A percentile compares a stretch with the other conserved stretches of the same genome.
phyloP scores from a whole-genome alignment of 176 grass and related monocot species.

The Avena sativa region DNA sequence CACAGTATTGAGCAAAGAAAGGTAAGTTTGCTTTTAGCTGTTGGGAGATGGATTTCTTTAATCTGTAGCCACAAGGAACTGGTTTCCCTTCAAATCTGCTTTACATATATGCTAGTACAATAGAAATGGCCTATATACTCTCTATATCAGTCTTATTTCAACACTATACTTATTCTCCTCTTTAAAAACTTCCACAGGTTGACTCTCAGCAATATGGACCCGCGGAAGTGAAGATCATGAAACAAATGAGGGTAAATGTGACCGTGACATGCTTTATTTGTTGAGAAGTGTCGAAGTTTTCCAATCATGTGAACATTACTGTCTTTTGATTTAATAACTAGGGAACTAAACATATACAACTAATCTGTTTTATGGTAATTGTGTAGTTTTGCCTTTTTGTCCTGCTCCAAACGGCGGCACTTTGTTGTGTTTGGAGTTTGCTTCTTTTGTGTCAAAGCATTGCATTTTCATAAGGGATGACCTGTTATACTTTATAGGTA shows the following conservation, averaged over 20 bases:
- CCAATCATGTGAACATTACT: not conserved
- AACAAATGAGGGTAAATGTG: slow-evolving; percentile 82
- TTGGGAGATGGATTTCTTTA: slow-evolving; percentile 19
- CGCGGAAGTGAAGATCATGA: slow-evolving; percentile 79
- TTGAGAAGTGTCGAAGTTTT: not conserved
- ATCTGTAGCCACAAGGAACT: not conserved
- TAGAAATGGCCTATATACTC: slow-evolving; percentile 16
- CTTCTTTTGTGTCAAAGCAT: not conserved
- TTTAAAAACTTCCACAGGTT: slow-evolving; percentile 56
- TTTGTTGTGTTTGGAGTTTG: slow-evolving; percentile 4
- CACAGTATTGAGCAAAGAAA: slow-evolving; percentile 87
- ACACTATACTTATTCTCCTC: slow-evolving; percentile 1
- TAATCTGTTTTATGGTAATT: not conserved
- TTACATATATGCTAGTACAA: not conserved
- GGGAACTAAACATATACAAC: not conserved
- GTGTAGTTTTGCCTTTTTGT: not conserved
- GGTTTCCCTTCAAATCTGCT: slow-evolving; percentile 13
- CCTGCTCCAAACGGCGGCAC: not conserved
- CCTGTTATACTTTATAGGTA: not conserved
- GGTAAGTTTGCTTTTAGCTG: slow-evolving; percentile 45
- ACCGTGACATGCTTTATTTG: slow-evolving; percentile 12
- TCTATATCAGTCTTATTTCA: slow-evolving; percentile 1
- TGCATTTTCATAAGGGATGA: not conserved
- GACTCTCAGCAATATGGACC: slow-evolving; percentile 67
- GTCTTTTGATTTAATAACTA: slow-evolving; percentile 18